A percentile compares a stretch with the other conserved stretches of the same genome.
Evolutionary conservation across 1,284 basidiomycete species (phyloP).

Genomic region (Papiliotrema nemorosa): DNA sequence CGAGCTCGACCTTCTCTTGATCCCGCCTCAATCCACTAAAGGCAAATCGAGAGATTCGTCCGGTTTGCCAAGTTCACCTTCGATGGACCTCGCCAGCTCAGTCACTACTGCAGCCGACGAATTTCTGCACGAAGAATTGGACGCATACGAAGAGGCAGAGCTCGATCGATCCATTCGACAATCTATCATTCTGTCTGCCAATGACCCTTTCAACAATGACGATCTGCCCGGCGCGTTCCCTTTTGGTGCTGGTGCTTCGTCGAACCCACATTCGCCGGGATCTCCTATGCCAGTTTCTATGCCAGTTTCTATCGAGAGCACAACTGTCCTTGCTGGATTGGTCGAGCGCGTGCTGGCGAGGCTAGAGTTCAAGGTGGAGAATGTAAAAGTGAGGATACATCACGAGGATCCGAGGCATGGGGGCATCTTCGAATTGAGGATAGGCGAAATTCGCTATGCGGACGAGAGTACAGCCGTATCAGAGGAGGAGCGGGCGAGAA

Average conservation of each 20-base stretch:
- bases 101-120: conserved; percentile 75
- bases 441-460: conserved; percentile 41
- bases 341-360: conserved; percentile 77
- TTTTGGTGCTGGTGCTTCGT: conserved; percentile 13
- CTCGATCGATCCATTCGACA: conserved; percentile 64
- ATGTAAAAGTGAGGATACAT: conserved; percentile 57
- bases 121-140: conserved; percentile 77
- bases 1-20: conserved; percentile 63
- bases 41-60: conserved; percentile 11
- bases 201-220: conserved; percentile 32
- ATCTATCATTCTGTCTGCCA: conserved; percentile 33
- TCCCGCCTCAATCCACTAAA: conserved; percentile 57
- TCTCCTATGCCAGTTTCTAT: conserved; percentile 7
- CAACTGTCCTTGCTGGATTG: conserved; percentile 77
- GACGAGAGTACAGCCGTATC: conserved; percentile 28
- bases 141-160: conserved; percentile 64
- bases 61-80: conserved; percentile 7
- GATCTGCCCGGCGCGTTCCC: conserved; percentile 43
- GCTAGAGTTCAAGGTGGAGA: conserved; percentile 70
- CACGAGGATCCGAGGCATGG: conserved; percentile 30
- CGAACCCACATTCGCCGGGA: not conserved
- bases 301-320: conserved; percentile 47
- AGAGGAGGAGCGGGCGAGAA: conserved; percentile 7
- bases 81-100: conserved; percentile 63
- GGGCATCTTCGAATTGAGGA: conserved; percentile 36